Evolutionary conservation across 768 basidiomycete species (phyloP), one percentile per base, ranked within the genome.

Genomic region (Pisolithus albus): DNA sequence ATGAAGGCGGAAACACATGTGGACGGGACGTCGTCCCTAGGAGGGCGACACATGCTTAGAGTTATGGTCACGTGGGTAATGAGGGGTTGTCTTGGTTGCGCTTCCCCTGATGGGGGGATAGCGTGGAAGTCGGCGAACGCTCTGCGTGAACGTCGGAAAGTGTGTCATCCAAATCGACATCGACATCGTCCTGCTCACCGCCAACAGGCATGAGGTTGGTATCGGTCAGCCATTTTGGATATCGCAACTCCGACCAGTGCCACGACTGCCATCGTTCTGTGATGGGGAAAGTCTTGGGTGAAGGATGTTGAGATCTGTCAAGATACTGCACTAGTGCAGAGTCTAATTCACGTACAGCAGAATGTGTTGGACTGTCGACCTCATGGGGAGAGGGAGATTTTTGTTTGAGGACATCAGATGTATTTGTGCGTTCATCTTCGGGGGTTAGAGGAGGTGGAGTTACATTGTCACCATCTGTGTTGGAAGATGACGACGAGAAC

Each of bases 361-460:
- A 19, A 19, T 41, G 18, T 47, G 24, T 60, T 60, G 36, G 54
- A 23, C 5, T 57, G 48, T 57, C 52, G 41, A 56, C 60, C 19
- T 57, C 55, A 16, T 55, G 60, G 13, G 59, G 60, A 4, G 61
- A 59, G 24, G 60, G 59, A 4, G 64, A 66, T 49, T 51, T 65
- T 30, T 51, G 57, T 49, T 51, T 52, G 41, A 68, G 56, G 28
- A 63, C 45, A 28, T 53, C 59, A 3, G 65, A 53, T 18, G 23
- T 49, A n/a, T 37, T 7, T 3, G 55, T 55, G 24, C 59, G 58
- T 52, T 66, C 68, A 24, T 70, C 63, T 53, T 73, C 68, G 41
- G 69, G 68, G 0, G 72, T 72, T 45, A 70, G 60, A 38, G 71
- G 64, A 1, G 71, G 69, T 6, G 71, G 68, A 1, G 64, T 67